A percentile compares a stretch with the other conserved stretches of the same genome.
These are phyloP conservation scores for Phytophthora melonis DNA, from an alignment of 352 stramenopile species.

Conservation along the genomic window DNA sequence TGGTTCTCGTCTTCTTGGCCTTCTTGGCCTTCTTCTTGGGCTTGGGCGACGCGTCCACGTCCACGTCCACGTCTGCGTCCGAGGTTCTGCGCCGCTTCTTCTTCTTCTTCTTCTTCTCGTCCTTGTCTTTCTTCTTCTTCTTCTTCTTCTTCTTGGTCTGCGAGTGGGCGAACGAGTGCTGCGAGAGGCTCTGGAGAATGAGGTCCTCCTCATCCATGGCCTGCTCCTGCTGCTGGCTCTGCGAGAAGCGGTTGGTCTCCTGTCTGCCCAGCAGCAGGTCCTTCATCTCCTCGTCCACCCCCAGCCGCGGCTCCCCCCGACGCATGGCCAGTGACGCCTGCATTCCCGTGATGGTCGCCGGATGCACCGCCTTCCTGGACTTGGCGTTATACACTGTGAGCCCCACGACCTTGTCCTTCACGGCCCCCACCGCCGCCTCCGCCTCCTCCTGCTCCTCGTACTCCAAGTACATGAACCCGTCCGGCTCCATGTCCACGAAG, in stretches of 20 bases:
- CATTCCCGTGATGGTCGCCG: constrained; percentile 47
- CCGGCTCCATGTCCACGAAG: constrained; percentile 59
- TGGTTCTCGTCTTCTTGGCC: constrained; percentile 10
- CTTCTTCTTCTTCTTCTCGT: constrained; percentile 48
- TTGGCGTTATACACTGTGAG: constrained; percentile 21
- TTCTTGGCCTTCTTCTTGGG: constrained; percentile 19
- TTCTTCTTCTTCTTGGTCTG: constrained; percentile 54
- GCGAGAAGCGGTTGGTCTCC: constrained; percentile 54
- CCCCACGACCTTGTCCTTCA: constrained; percentile 35
- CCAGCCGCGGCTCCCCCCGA: constrained; percentile 39
- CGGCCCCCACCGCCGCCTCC: constrained; percentile 45
- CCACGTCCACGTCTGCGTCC: background rate
- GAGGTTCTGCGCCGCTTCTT: constrained; percentile 23
- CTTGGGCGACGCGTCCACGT: background rate
- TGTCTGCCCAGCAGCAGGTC: constrained; percentile 67
- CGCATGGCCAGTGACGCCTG: constrained; percentile 50
- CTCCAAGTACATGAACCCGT: constrained; percentile 79
- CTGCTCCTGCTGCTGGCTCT: constrained; percentile 47
- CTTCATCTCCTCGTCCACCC: constrained; percentile 47
- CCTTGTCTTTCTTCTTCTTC: constrained; percentile 41
- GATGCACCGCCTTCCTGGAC: constrained; percentile 15
- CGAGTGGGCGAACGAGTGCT: constrained; percentile 53
- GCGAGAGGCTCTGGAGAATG: constrained; percentile 83
- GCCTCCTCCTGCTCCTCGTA: constrained; percentile 53
- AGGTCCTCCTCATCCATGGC: constrained; percentile 68